Percentiles rank a stretch among this genome's conserved stretches.
phyloP scores from a whole-genome alignment of 345 rosid genomes.

The Salix udensis region DNA sequence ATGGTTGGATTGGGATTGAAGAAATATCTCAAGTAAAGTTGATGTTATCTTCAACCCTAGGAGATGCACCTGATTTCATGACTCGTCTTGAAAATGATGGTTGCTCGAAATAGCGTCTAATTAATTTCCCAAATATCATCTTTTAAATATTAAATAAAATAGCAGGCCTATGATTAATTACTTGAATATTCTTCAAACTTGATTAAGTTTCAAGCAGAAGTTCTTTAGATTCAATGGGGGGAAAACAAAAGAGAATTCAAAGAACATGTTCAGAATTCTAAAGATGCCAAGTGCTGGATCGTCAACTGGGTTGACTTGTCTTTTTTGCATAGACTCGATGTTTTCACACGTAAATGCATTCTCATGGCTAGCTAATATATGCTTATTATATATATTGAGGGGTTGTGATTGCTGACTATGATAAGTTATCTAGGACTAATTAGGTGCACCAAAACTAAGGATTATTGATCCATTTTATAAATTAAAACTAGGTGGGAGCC shows the following conservation, averaged over 20 bases:
- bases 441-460: slow-evolving; percentile 1
- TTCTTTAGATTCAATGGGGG: slow-evolving; percentile 11
- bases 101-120: slow-evolving; percentile 12
- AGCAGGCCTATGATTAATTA: background rate
- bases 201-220: slow-evolving; percentile 18
- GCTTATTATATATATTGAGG: background rate
- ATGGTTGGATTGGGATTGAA: slow-evolving; percentile 45
- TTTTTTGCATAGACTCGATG: slow-evolving; percentile 11
- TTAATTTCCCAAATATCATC: background rate
- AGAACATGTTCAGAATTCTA: background rate
- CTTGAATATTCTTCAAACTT: slow-evolving; percentile 4
- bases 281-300: slow-evolving; percentile 2
- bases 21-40: slow-evolving; percentile 39
- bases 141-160: background rate
- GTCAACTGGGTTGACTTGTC: slow-evolving; percentile 22
- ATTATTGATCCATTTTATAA: background rate
- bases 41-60: slow-evolving; percentile 35
- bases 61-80: slow-evolving; percentile 43
- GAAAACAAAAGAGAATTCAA: slow-evolving; percentile 26
- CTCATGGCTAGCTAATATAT: background rate
- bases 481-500: slow-evolving; percentile 3
- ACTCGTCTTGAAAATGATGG: slow-evolving; percentile 45
- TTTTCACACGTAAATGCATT: background rate
- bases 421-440: background rate
- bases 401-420: slow-evolving; percentile 4